These are phyloP conservation scores for Fusarium sp. DNA, from an alignment of 2,329 filamentous ascomycete genomes.

Conservation along the genomic window DNA sequence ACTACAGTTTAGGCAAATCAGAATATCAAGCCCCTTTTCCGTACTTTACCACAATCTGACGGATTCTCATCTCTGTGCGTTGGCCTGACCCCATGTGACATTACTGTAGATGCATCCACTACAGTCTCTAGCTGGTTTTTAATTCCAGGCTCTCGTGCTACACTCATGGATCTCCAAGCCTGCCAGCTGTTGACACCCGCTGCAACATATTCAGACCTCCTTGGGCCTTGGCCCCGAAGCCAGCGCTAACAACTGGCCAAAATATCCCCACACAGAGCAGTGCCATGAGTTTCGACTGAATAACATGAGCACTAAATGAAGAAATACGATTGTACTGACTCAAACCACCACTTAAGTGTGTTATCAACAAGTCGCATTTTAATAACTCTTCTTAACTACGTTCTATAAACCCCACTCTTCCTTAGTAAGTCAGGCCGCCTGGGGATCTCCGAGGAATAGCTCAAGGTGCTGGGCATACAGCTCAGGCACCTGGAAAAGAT, in stretches of 20 bases:
- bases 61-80: background rate
- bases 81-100: background rate
- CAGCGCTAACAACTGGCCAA: slow-evolving; percentile 3
- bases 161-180: background rate
- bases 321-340: background rate
- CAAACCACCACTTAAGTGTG: no score
- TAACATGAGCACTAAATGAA: background rate
- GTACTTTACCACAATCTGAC: background rate
- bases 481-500: no score
- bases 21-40: background rate
- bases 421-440: no score
- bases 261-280: background rate
- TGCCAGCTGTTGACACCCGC: background rate
- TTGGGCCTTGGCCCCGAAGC: slow-evolving; percentile 1
- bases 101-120: background rate
- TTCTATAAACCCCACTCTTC: no score
- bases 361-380: no score
- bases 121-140: background rate
- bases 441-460: no score
- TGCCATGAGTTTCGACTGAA: background rate
- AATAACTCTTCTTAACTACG: no score
- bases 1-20: background rate
- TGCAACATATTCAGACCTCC: background rate
- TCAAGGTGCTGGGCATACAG: no score
- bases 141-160: background rate